Evolutionary conservation across 306 rosid genomes (phyloP).

Genomic region (Cucumis cinereus): DNA sequence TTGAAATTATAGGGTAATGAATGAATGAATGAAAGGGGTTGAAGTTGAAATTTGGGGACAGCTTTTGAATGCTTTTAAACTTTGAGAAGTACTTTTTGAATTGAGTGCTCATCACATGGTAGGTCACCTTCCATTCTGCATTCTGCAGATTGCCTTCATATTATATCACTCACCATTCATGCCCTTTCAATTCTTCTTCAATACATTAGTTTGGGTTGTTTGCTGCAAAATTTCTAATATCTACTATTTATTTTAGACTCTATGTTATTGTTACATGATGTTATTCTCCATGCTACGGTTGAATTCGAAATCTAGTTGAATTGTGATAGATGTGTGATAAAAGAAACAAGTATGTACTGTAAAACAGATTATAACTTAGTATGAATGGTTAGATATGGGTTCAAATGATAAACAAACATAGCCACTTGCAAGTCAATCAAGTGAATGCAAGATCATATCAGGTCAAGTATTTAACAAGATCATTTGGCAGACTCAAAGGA

Average conservation of each 20-base stretch:
- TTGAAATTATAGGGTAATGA: not conserved
- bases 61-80: not conserved
- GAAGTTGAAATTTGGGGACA: not conserved
- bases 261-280: too few relatives aligned
- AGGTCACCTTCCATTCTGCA: not conserved
- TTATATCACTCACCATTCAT: not conserved
- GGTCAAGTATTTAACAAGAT: not conserved
- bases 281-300: too few relatives aligned
- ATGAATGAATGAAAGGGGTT: not conserved
- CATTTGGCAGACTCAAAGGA: not conserved
- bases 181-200: not conserved
- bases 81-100: not conserved
- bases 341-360: too few relatives aligned
- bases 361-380: too few relatives aligned
- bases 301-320: too few relatives aligned
- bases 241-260: too few relatives aligned
- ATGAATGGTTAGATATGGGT: too few relatives aligned
- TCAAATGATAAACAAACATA: not conserved
- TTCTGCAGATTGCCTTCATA: not conserved
- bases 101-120: constrained; percentile 10
- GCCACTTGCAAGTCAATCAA: not conserved
- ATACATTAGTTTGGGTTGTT: not conserved
- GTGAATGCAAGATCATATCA: not conserved
- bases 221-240: too few relatives aligned
- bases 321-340: too few relatives aligned